Base-by-base conservation (phyloP, 2,329 filamentous ascomycete species). In the Ascochyta fabae region DNA sequence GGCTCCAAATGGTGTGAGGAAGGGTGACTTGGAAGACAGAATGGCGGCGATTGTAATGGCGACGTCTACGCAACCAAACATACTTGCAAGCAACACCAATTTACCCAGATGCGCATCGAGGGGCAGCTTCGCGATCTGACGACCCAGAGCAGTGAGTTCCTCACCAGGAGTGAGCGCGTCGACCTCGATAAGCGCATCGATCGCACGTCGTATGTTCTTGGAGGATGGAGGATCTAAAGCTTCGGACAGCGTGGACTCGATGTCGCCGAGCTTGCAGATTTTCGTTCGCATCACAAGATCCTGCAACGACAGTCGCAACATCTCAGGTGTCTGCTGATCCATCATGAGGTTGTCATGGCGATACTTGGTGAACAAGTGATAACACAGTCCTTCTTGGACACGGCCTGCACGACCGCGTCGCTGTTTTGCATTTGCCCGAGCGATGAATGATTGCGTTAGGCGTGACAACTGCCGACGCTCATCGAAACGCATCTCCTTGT, bases 401-500 rank as follows among this genome's bases (percentile, higher is more conserved):
- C 95, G 91, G 35, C 95, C 95, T 50, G 95, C 95, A 81, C 95
- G 88, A 55, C 95, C 95, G 61, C 94, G 88, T 56, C 95, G 87
- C 74, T 99, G 95, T 71, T 97, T 97, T 1, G 95, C 94, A 71
- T 98, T 98, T 13, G 95, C 95, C 50, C 90, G 86, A 0, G 94
- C 96, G 61, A 99, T 96, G 74, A 98, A 99, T 0, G 92, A 92
- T 73, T 98, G 94, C 31, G 96, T 89, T 19, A 99, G 83, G 22
- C 91, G 86, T 1, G 94, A 98, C 31, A 99, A 82, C 70, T 99
- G 95, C 53, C 92, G 85, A 51, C 91, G 86, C 78, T 99, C 95
- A 70, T 99, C 94, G 67, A 96, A 98, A 26, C 94, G 81, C 94
- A 97, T 97, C 75, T 96, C 94, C 63, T 96, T 92, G 76, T 98